phyloP scores from a whole-genome alignment of 257 asterid species.

The Paraleonurus japonicus region DNA sequence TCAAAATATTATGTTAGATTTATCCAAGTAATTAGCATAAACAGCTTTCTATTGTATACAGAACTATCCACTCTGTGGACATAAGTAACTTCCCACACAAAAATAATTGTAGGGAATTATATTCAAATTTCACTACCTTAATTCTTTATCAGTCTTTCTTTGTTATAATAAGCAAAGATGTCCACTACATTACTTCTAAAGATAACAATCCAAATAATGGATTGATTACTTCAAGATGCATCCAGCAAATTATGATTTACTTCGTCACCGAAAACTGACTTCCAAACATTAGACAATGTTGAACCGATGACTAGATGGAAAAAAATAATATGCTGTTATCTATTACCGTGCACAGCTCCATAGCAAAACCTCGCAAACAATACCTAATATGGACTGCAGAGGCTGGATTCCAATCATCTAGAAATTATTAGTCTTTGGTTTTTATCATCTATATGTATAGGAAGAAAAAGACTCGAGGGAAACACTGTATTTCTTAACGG shows the following conservation, averaged over 20 bases:
- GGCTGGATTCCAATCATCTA: conserved; percentile 5
- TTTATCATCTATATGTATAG: not conserved
- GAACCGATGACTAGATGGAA: not conserved
- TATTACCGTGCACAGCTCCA: not conserved
- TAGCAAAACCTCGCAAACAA: not conserved
- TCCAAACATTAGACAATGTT: not conserved
- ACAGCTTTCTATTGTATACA: not conserved
- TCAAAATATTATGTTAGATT: conserved; percentile 7
- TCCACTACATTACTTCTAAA: not conserved
- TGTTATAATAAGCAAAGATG: not conserved
- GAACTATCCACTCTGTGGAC: conserved; percentile 13
- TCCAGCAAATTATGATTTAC: conserved; percentile 8
- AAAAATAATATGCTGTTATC: not conserved
- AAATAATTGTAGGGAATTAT: conserved; percentile 1
- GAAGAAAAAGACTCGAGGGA: not conserved
- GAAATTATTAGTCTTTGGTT: not conserved
- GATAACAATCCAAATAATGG: conserved; percentile 6
- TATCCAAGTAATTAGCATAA: conserved; percentile 14
- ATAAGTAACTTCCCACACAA: not conserved
- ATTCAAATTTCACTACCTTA: conserved; percentile 1
- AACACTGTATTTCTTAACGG: not conserved
- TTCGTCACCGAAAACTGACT: not conserved
- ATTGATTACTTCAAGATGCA: conserved; percentile 12
- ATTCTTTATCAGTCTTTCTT: not conserved
- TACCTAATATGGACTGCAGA: not conserved